These are phyloP conservation scores for Tolypocladium endophyticum DNA, from an alignment of 2,329 filamentous ascomycete genomes.

Conservation along the genomic window DNA sequence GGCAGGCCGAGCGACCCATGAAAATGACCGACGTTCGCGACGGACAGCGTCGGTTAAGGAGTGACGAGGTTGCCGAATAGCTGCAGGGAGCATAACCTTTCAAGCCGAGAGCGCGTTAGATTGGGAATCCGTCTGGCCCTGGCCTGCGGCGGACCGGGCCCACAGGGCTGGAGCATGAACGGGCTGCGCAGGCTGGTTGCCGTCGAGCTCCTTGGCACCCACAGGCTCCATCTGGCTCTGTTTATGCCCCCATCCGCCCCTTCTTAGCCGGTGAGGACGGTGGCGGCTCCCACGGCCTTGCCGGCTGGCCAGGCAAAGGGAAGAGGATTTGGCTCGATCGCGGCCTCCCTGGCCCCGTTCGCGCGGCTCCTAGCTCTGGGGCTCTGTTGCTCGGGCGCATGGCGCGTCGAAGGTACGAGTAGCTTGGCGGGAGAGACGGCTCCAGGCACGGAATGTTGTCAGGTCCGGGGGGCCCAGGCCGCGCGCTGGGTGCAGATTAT, in stretches of 20 bases:
- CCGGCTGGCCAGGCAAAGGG: background rate
- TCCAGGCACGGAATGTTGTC: background rate
- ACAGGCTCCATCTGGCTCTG: background rate
- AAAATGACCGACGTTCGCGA: background rate
- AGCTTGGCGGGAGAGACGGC: too few relatives aligned
- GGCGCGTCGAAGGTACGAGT: too few relatives aligned
- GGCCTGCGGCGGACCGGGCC: background rate
- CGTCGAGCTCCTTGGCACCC: background rate
- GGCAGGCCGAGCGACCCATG: background rate
- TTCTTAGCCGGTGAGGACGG: background rate
- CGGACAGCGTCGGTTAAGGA: background rate
- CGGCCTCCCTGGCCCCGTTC: background rate
- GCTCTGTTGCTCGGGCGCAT: background rate
- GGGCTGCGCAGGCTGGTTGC: background rate
- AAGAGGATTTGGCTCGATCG: background rate
- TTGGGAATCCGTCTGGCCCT: background rate
- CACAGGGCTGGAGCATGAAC: background rate
- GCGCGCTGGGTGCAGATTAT: slow-evolving; percentile 1
- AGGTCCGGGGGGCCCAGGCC: background rate
- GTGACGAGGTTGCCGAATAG: background rate
- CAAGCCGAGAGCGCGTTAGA: background rate
- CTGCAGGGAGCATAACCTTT: background rate
- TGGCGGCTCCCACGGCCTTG: background rate
- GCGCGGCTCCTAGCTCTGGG: background rate
- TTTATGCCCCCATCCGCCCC: background rate